These are phyloP conservation scores for Petunia secreta DNA, from an alignment of 257 asterid species.

Conservation along the genomic window DNA sequence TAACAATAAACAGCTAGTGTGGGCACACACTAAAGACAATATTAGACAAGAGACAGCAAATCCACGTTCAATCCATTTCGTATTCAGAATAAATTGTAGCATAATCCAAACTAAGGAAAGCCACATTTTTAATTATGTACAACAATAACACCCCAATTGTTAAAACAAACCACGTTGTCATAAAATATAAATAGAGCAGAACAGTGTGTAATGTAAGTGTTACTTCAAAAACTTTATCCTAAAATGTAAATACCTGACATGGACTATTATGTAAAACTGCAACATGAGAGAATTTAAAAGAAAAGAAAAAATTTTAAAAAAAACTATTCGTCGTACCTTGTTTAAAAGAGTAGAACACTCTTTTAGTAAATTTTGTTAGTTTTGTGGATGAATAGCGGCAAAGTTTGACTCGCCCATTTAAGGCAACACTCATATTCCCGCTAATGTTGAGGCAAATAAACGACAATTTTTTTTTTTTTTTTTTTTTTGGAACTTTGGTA, in stretches of 20 bases:
- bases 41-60: slow-evolving; percentile 31
- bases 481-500: no score
- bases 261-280: not conserved
- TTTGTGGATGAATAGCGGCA: not conserved
- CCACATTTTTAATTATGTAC: not conserved
- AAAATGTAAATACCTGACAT: not conserved
- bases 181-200: not conserved
- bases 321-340: no score
- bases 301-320: not conserved
- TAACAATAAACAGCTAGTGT: not conserved
- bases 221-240: not conserved
- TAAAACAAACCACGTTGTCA: not conserved
- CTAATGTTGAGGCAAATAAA: not conserved
- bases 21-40: slow-evolving; percentile 24
- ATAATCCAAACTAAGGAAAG: slow-evolving; percentile 4
- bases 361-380: not conserved
- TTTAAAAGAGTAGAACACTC: not conserved
- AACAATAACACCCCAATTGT: not conserved
- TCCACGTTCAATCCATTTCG: slow-evolving; percentile 16
- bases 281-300: not conserved
- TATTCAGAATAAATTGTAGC: no score
- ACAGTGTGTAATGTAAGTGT: not conserved
- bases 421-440: not conserved
- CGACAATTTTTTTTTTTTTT: no score
- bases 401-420: not conserved